phyloP scores from a whole-genome alignment of 176 grass and related monocot genomes.

The Cenchrus americanus region DNA sequence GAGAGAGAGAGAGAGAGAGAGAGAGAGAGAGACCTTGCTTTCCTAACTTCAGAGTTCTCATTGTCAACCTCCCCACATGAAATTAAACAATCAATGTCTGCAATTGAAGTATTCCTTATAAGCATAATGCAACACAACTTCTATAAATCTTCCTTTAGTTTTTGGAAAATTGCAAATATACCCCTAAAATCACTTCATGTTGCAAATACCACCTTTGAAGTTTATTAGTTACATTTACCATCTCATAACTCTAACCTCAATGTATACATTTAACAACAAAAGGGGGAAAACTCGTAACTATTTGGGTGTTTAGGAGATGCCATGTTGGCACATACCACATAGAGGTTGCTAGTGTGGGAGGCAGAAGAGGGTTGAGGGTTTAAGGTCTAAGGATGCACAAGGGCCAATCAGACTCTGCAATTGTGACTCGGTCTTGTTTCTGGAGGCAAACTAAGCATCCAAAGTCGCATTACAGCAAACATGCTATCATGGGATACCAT shows the following conservation, averaged over 20 bases:
- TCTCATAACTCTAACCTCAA: background rate
- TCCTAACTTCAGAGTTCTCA: constrained; percentile 75
- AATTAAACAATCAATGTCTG: constrained; percentile 88
- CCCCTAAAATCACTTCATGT: background rate
- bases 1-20: constrained; percentile 7
- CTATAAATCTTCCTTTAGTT: background rate
- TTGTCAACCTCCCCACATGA: constrained; percentile 65
- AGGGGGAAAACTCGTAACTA: background rate
- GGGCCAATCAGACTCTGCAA: background rate
- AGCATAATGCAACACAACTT: constrained; percentile 34
- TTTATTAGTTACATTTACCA: constrained; percentile 11
- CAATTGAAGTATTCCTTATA: constrained; percentile 44
- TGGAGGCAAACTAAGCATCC: constrained; percentile 5
- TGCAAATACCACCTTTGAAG: background rate
- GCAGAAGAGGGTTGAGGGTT: background rate
- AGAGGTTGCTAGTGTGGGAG: background rate
- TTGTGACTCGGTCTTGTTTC: background rate
- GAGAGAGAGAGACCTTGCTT: constrained; percentile 66
- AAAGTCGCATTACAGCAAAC: background rate
- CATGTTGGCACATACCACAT: background rate
- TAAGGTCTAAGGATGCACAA: background rate
- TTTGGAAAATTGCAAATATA: background rate
- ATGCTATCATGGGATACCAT: background rate
- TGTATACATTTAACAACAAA: background rate
- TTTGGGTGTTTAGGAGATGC: background rate